These are phyloP conservation scores for Dictyostelium capitatum DNA, from an alignment of 78 protist genomes.

Conservation along the genomic window DNA sequence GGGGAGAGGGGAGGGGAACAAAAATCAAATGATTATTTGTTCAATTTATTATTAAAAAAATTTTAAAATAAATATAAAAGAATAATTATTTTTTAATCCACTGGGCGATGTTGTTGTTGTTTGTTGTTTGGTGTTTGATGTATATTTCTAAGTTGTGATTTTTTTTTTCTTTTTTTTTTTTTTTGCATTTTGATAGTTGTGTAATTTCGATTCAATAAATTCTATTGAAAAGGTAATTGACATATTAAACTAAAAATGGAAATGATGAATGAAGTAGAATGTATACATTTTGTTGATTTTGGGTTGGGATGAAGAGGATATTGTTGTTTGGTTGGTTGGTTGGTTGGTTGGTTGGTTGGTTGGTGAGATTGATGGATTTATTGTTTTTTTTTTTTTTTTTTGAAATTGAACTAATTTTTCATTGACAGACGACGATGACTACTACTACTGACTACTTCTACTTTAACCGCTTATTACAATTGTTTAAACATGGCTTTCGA, in stretches of 20 bases:
- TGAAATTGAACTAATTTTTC: background rate
- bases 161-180: too few species aligned
- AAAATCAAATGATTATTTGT: too few species aligned
- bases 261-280: background rate
- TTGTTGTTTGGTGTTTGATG: too few species aligned
- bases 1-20: too few species aligned
- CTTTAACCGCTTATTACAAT: conserved; percentile 7
- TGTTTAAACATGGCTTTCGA: conserved; percentile 14
- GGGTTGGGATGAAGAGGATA: background rate
- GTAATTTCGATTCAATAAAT: background rate
- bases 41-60: too few species aligned
- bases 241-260: background rate
- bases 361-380: background rate
- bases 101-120: background rate
- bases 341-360: background rate
- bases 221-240: conserved; percentile 6
- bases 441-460: background rate
- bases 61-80: too few species aligned
- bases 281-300: background rate
- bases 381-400: background rate
- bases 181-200: background rate
- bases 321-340: background rate
- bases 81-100: too few species aligned
- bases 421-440: background rate
- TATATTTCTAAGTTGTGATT: too few species aligned